Conservation (phyloP, 2,329 filamentous ascomycete species). For the Esteya vermicola region DNA sequence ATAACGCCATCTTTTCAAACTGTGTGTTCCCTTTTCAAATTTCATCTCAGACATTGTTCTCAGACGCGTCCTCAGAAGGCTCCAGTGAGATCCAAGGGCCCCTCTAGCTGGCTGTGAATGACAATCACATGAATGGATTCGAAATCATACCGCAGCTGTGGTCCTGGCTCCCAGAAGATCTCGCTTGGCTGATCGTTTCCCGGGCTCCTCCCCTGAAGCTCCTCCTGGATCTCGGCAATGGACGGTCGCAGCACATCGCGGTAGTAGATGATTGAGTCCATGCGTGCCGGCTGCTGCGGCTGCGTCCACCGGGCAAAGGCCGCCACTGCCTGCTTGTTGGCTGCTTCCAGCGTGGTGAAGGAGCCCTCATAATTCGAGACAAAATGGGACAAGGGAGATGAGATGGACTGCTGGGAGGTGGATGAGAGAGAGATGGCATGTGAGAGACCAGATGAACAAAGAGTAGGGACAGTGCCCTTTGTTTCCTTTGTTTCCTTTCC, state of each 20-base stretch:
- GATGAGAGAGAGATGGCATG: too few species aligned
- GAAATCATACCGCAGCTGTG: slow-evolving; percentile 17
- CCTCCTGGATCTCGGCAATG: not conserved
- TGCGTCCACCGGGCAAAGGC: slow-evolving; percentile 3
- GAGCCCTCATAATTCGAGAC: slow-evolving; percentile 3
- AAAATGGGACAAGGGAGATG: not conserved
- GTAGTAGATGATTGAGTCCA: slow-evolving; percentile 5
- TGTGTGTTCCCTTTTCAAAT: too few species aligned
- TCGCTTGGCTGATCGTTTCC: too few species aligned
- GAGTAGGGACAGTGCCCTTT: too few species aligned
- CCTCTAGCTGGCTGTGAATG: slow-evolving; percentile 14
- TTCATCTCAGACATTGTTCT: too few species aligned
- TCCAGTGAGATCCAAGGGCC: slow-evolving; percentile 8
- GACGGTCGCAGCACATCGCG: slow-evolving; percentile 3
- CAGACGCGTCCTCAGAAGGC: not conserved
- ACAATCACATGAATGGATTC: slow-evolving; percentile 19
- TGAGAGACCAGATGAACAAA: too few species aligned
- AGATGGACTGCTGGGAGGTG: too few species aligned
- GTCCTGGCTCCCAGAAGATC: slow-evolving; percentile 8
- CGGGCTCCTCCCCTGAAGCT: not conserved
- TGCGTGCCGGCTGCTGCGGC: slow-evolving; percentile 1
- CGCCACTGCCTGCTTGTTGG: slow-evolving; percentile 5
- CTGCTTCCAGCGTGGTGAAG: slow-evolving; percentile 5
- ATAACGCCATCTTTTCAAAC: too few species aligned
- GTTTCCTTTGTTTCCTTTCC: too few species aligned